Evolutionary conservation across 139 green algal species (phyloP).

Genomic region (Tetraselmis chui): DNA sequence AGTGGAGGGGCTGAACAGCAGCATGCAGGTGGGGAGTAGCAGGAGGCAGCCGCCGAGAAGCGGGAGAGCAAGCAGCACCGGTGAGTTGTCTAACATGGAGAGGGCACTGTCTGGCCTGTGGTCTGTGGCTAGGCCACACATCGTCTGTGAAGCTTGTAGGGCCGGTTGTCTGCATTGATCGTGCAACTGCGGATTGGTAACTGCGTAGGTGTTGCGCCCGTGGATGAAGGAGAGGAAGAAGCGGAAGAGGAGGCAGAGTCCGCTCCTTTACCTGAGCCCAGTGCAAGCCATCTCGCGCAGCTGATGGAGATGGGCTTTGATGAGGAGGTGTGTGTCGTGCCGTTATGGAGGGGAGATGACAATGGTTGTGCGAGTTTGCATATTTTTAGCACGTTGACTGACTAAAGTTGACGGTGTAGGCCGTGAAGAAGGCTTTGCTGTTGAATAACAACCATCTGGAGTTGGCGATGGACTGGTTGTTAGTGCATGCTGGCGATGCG

Average conservation of each 20-base stretch:
- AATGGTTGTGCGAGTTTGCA: too few species aligned
- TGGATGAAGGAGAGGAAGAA: not conserved
- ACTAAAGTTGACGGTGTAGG: too few species aligned
- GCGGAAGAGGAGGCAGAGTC: not conserved
- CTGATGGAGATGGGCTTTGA: constrained; percentile 10
- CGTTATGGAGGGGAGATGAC: too few species aligned
- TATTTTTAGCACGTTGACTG: too few species aligned
- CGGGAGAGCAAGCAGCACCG: too few species aligned
- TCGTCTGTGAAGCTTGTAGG: too few species aligned
- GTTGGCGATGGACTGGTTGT: constrained; percentile 9
- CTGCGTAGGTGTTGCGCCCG: not conserved
- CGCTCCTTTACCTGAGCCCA: not conserved
- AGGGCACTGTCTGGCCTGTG: too few species aligned
- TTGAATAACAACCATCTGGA: constrained; percentile 9
- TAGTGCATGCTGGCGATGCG: constrained; percentile 4
- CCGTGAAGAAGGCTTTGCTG: constrained; percentile 7
- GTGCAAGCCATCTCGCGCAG: not conserved
- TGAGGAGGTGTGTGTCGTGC: too few species aligned
- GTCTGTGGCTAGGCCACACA: too few species aligned
- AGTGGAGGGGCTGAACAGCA: not conserved
- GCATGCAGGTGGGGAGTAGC: not conserved
- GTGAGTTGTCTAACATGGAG: too few species aligned
- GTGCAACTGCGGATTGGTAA: too few species aligned
- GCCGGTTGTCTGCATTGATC: not conserved
- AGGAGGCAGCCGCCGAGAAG: not conserved